A percentile compares a stretch with the other conserved stretches of the same genome.
Evolutionary conservation across 2,329 filamentous ascomycete genomes (phyloP).

Genomic region (Monilinia polystroma): DNA sequence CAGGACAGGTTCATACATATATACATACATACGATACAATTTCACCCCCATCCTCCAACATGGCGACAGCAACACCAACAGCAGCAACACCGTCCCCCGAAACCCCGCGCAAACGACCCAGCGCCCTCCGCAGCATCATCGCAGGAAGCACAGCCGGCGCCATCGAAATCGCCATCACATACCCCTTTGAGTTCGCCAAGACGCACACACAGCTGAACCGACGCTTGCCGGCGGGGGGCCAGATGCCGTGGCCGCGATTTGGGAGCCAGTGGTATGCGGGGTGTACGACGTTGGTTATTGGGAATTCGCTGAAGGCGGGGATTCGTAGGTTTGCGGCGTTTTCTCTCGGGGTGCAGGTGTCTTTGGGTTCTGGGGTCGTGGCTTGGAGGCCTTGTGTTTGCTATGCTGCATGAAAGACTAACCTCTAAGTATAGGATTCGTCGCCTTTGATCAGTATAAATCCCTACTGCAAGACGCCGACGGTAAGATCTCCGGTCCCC

Average conservation of each 20-base stretch:
- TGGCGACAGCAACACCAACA: no score
- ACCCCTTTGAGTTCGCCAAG: conserved; percentile 95
- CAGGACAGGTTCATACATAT: no score
- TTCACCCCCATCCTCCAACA: conserved; percentile 23
- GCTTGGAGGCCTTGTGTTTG: no score
- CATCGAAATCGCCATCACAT: conserved; percentile 74
- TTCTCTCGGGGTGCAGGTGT: no score
- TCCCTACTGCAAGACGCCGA: conserved; percentile 74
- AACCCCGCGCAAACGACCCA: conserved; percentile 51
- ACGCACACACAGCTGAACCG: conserved; percentile 92
- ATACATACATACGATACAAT: no score
- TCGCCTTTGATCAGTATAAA: conserved; percentile 96
- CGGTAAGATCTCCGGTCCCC: conserved; percentile 85
- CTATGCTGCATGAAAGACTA: no score
- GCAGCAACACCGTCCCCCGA: no score
- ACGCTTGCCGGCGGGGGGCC: conserved; percentile 74
- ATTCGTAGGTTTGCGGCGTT: conserved; percentile 58
- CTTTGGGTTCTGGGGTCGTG: no score
- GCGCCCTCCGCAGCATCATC: conserved; percentile 81
- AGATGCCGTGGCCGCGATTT: conserved; percentile 92
- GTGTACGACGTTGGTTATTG: conserved; percentile 94
- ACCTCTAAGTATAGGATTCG: conserved; percentile 61
- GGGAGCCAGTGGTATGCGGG: conserved; percentile 95
- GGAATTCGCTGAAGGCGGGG: conserved; percentile 93
- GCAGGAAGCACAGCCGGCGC: conserved; percentile 93